Evolutionary conservation across 257 asterid genomes (phyloP).

Genomic region (Scutellaria barbata): DNA sequence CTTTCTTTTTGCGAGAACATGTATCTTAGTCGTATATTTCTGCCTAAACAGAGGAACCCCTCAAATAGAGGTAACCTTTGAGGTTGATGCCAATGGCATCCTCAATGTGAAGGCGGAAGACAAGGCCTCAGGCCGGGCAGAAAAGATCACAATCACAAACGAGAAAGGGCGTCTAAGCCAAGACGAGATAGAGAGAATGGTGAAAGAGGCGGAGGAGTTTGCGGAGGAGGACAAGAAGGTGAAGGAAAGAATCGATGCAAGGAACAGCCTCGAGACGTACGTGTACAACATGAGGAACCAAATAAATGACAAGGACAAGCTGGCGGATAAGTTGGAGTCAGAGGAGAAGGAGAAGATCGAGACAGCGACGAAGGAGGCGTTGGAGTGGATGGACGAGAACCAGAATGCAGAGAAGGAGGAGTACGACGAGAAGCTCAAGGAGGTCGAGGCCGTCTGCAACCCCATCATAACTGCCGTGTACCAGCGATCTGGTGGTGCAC

Average conservation of each 20-base stretch:
- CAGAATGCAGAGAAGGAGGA: conserved; percentile 84
- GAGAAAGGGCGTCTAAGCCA: conserved; percentile 88
- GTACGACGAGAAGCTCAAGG: conserved; percentile 76
- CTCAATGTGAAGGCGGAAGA: conserved; percentile 86
- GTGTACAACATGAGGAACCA: conserved; percentile 85
- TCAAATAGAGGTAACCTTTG: conserved; percentile 87
- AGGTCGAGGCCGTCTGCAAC: conserved; percentile 78
- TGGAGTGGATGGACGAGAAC: conserved; percentile 84
- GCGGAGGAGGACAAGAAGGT: conserved; percentile 92
- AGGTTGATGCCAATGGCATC: conserved; percentile 82
- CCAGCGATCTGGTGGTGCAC: conserved; percentile 76
- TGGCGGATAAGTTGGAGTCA: conserved; percentile 66
- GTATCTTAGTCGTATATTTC: not conserved
- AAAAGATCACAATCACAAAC: conserved; percentile 88
- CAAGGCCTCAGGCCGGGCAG: conserved; percentile 81
- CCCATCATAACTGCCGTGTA: conserved; percentile 75
- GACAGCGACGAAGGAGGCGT: conserved; percentile 72
- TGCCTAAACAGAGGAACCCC: conserved; percentile 70
- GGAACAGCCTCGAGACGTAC: conserved; percentile 76
- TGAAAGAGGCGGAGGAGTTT: conserved; percentile 81
- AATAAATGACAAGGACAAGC: conserved; percentile 80
- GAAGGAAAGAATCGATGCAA: conserved; percentile 76
- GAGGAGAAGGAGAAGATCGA: conserved; percentile 84
- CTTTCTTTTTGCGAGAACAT: no score
- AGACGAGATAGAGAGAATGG: conserved; percentile 91